phyloP scores from a whole-genome alignment of 495 filamentous ascomycete species.

The Elaphomyces granulatus region DNA sequence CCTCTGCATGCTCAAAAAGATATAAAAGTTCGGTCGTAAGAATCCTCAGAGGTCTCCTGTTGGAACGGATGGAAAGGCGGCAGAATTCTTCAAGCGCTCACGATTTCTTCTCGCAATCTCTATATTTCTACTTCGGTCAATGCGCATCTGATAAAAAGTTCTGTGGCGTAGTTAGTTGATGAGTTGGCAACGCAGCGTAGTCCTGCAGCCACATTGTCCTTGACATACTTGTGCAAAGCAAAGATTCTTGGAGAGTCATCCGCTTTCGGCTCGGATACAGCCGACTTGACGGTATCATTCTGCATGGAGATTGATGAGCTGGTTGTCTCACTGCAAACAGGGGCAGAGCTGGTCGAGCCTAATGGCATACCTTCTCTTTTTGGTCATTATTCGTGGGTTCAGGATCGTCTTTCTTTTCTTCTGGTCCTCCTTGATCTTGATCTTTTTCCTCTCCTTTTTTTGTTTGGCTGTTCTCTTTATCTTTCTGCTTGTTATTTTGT shows the following conservation, averaged over 20 bases:
- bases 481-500: conserved; percentile 36
- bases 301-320: conserved; percentile 5
- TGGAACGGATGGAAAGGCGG: conserved; percentile 72
- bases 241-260: conserved; percentile 59
- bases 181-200: background rate
- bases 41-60: conserved; percentile 46
- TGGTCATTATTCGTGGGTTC: too few relatives aligned
- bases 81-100: conserved; percentile 65
- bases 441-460: conserved; percentile 11
- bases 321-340: too few relatives aligned
- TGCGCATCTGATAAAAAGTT: conserved; percentile 71
- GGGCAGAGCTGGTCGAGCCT: too few relatives aligned
- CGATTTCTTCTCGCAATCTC: conserved; percentile 72
- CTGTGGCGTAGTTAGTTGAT: conserved; percentile 28
- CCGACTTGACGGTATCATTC: conserved; percentile 28
- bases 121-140: conserved; percentile 61
- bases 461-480: conserved; percentile 30
- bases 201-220: background rate
- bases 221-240: conserved; percentile 62
- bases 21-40: too few relatives aligned
- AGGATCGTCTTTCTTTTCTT: conserved; percentile 30
- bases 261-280: conserved; percentile 14
- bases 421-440: conserved; percentile 5
- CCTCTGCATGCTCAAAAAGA: too few relatives aligned
- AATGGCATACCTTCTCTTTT: conserved; percentile 37